phyloP scores from a whole-genome alignment of 108 stramenopile species.

The Pseudonitzschia multiseries region DNA sequence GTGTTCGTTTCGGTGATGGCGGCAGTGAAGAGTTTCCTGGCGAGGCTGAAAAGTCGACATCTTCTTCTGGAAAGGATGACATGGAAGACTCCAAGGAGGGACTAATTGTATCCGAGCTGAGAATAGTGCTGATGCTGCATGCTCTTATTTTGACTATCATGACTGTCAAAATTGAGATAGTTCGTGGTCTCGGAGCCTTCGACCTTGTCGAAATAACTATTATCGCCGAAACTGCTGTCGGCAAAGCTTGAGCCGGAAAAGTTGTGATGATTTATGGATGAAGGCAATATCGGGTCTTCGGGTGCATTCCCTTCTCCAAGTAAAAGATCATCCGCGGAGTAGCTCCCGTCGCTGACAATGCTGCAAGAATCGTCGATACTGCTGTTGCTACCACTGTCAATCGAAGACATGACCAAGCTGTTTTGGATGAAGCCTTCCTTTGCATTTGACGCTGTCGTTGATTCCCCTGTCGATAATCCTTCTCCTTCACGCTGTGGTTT shows the following conservation, averaged over 20 bases:
- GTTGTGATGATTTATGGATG: neutral
- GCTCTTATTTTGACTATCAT: neutral
- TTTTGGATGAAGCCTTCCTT: neutral
- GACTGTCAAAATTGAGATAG: neutral
- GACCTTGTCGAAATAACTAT: neutral
- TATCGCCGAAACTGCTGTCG: neutral
- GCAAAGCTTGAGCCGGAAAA: neutral
- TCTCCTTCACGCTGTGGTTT: neutral
- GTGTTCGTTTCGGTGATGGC: neutral
- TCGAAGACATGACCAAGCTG: neutral
- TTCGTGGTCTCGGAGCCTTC: neutral
- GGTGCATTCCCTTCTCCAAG: neutral
- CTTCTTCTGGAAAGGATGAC: neutral
- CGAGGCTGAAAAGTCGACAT: neutral
- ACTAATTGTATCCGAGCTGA: neutral
- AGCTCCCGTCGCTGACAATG: conserved; percentile 1
- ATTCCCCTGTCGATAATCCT: neutral
- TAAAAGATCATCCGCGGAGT: neutral
- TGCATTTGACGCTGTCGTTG: neutral
- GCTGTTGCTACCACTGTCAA: neutral
- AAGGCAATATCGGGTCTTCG: neutral
- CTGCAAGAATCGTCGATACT: neutral
- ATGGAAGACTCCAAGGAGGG: neutral
- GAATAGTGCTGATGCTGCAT: neutral
- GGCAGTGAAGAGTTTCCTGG: neutral